Evolutionary conservation across 2,329 filamentous ascomycete species (phyloP), one percentile per base, ranked within the genome.

Genomic region (Didymellaceae sp.): DNA sequence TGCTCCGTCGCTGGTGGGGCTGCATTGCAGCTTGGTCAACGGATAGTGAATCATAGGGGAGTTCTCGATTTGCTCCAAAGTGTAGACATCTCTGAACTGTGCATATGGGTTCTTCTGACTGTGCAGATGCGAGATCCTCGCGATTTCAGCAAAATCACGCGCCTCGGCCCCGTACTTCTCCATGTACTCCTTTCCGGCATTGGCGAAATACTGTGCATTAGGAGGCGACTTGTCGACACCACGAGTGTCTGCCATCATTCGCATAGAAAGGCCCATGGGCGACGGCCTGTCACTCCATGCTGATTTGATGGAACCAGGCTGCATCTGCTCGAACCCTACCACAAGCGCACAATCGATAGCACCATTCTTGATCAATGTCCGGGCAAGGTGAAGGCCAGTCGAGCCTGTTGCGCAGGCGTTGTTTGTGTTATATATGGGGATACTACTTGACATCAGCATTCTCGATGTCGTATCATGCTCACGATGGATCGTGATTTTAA

Each of bases 321-420:
- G 90, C 93, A 97, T 97, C 83, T 97, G 96, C 80, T 97, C 93
- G 64, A 97, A 97, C 8, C 93, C 93, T 16, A 97, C 85, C 1
- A 97, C 92, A 54, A 97, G 79, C 10, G 95, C 85, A 70, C 90
- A 95, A 74, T 96, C 89, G 2, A 91, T 89, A 11, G 84, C 88
- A 31, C 91, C 91, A 61, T 89, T 82, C 16, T 85, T 81, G 61
- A 97, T 85, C 63, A 94, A 80, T 20, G 86, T 90, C 17, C 91
- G 83, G 1, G 82, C 93, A 80, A 97, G 86, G 67, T 87, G 85
- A 39, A 97, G 79, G 6, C 93, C 93, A 0, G 92, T 96, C 1
- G 88, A 91, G 8, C 93, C 93, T 1, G 93, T 97, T 4, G 90
- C 90, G 79, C 93, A 97, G 78, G 96, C 96, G 81, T 97, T 97